A percentile compares a stretch with the other conserved stretches of the same genome.
Conservation (phyloP, 176 grass and related monocot species). For the Metroxylon sagu region DNA sequence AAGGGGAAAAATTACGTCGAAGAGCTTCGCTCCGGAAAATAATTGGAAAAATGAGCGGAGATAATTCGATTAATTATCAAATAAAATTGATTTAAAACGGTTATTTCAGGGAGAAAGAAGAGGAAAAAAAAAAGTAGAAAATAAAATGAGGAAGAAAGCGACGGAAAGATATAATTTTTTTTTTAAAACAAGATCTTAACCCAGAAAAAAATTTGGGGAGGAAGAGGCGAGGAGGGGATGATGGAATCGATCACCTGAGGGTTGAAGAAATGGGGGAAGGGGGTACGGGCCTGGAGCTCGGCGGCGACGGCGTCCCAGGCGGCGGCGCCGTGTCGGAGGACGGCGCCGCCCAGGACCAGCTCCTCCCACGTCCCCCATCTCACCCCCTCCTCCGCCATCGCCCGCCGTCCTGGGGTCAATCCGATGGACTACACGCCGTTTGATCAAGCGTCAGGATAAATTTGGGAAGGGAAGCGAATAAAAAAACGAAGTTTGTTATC, state of each 20-base stretch:
- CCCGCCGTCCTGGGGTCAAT: slow-evolving; percentile 10
- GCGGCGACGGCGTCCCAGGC: slow-evolving; percentile 60
- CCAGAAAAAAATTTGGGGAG: too few relatives aligned
- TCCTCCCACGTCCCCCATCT: slow-evolving; percentile 91
- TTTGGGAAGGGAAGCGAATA: too few relatives aligned
- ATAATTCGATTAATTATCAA: not conserved
- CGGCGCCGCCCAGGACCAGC: slow-evolving; percentile 73
- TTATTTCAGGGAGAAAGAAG: too few relatives aligned
- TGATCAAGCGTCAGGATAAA: too few relatives aligned
- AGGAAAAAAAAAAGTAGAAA: too few relatives aligned
- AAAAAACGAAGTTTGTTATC: too few relatives aligned
- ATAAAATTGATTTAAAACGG: too few relatives aligned
- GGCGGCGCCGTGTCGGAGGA: slow-evolving; percentile 56
- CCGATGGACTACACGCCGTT: slow-evolving; percentile 12
- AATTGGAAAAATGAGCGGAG: not conserved
- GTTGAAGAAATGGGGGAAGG: slow-evolving; percentile 12
- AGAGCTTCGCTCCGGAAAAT: not conserved
- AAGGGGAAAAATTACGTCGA: not conserved
- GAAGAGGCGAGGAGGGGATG: slow-evolving; percentile 4
- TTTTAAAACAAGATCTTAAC: too few relatives aligned
- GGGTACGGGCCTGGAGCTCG: slow-evolving; percentile 63
- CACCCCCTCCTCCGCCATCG: slow-evolving; percentile 5
- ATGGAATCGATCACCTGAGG: slow-evolving; percentile 22
- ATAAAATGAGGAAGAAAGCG: too few relatives aligned
- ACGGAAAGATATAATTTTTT: too few relatives aligned